Base-by-base conservation (phyloP, 2,329 filamentous ascomycete genomes). In the Ophiostoma triangulosporum region DNA sequence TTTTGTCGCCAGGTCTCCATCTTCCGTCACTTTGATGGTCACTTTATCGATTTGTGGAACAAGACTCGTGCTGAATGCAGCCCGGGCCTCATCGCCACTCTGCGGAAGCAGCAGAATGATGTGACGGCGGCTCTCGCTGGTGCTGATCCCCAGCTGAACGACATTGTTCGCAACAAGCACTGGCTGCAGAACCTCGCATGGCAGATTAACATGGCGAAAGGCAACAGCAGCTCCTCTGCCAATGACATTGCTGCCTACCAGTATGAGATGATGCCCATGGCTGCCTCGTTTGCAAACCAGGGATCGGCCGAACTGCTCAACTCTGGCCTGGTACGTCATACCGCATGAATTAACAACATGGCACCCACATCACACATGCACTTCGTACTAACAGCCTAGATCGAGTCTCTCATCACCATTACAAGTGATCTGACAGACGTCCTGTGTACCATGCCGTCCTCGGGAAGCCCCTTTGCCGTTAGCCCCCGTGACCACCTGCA, bases 361-460 rank as follows among this genome's bases (percentile, higher is more conserved):
- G 84, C 87, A n/a, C 29, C 29, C 29, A 6, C 29, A 11, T 20
- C 5, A 20, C 6, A 15, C 8, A 8, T 3, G 22, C 26, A 17
- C 14, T 45, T 29, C 15, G 15, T 24, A 17, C 46, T 48, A 29
- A 48, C 29, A 33, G 9, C 6, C 17, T 24, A 83, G 78, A 80
- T 93, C 56, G 86, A 90, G 63, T 91, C 91, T 64, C 69, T 95
- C 12, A 78, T 93, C 60, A 84, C 90, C 59, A 78, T 90, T 33
- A 81, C 86, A 12, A 84, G 78, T 64, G 81, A 82, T 15, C 72
- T 93, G 57, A 83, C 77, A 7, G 85, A 91, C 58, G 81, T 87
- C 22, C 79, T 95, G 53, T 75, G 82, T 8, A 73, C 82, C 50
- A 78, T 82, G 50, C 77, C 80, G 1, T 69, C 77, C 0, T 75